phyloP scores from a whole-genome alignment of 768 basidiomycete genomes.

The Tephrocybe sp. region DNA sequence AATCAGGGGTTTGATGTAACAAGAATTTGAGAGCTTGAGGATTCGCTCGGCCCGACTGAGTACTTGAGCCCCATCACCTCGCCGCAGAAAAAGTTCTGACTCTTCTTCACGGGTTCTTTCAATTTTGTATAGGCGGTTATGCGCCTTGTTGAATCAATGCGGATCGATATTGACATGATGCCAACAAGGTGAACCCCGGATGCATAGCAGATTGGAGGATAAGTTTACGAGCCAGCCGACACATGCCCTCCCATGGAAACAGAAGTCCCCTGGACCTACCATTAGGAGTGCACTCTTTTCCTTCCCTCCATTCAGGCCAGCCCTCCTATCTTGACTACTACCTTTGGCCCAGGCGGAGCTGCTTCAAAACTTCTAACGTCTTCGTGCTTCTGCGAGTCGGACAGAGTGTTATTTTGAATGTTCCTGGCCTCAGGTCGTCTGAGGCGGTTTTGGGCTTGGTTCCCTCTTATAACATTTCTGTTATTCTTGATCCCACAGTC shows the following conservation, averaged over 20 bases:
- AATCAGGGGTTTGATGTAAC: slow-evolving; percentile 1
- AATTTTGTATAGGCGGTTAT: slow-evolving; percentile 3
- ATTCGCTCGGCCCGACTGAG: slow-evolving; percentile 3
- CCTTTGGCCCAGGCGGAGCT: slow-evolving; percentile 5
- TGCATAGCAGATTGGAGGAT: slow-evolving; percentile 2
- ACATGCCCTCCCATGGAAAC: slow-evolving; percentile 17
- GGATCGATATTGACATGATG: slow-evolving; percentile 9
- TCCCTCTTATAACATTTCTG: slow-evolving; percentile 4
- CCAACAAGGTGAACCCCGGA: slow-evolving; percentile 13
- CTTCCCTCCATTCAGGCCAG: background rate
- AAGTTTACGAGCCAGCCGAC: slow-evolving; percentile 10
- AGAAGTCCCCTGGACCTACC: slow-evolving; percentile 9
- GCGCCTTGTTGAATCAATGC: slow-evolving; percentile 10
- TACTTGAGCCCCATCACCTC: background rate
- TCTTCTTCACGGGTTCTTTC: background rate
- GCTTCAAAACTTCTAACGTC: background rate
- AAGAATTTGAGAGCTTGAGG: no score
- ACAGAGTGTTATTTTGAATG: slow-evolving; percentile 6
- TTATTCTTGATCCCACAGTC: slow-evolving; percentile 9
- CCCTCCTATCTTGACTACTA: background rate
- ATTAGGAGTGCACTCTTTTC: background rate
- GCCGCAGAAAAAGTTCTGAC: background rate
- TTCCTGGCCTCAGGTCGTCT: slow-evolving; percentile 1
- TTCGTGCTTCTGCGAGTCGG: background rate
- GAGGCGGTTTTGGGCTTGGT: slow-evolving; percentile 9